Evolutionary conservation across 2,329 filamentous ascomycete genomes (phyloP), one percentile per base, ranked within the genome.

Genomic region (Westerdykella ornata): DNA sequence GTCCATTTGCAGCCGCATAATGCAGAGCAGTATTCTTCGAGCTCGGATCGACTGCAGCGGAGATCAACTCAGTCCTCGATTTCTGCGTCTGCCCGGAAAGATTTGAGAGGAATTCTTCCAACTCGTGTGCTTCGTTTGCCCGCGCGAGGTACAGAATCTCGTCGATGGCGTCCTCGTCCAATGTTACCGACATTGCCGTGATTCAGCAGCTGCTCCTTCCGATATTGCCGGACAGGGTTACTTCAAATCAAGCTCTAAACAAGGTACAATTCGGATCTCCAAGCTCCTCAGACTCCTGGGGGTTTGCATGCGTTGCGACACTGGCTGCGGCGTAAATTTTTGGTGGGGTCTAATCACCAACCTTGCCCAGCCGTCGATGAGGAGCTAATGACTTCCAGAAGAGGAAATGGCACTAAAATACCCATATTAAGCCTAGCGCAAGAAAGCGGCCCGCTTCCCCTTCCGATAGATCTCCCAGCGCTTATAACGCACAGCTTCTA

Each of bases 1-100:
- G 84, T 1, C 90, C 90, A 62, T 98, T 98, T 18, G 87, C 92
- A 17, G 87, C 82, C 6, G 89, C 88, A 79, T 94, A 96, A 68
- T 98, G 92, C 59, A 97, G 67, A 35, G 80, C 72, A 39, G 83
- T 84, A 49, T 88, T 94, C 42, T 86, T 85, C 49, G 82, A 85
- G 52, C 82, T 77, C 32, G 80, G 74, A 61, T 95, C 88, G 50
- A 81, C 79, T 17, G 85, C 84, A 12, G 78, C 77, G 37, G 75
- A 66, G 35, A 96, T 66, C 44, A 95, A 75, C 35, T 55, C 54
- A 42, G 82, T 76, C n/a, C 77, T 74, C 0, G 77, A 66, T 37
- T 72, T 73, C 43, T 70, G 73, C 61, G 88, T 80, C 43, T 82
- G 76, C 50, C 75, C 68, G 20, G 80, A 73, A 15, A 94, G 67